These are phyloP conservation scores for Chrysanthemum makinoi DNA, from an alignment of 129 eudicot genomes.

Conservation along the genomic window DNA sequence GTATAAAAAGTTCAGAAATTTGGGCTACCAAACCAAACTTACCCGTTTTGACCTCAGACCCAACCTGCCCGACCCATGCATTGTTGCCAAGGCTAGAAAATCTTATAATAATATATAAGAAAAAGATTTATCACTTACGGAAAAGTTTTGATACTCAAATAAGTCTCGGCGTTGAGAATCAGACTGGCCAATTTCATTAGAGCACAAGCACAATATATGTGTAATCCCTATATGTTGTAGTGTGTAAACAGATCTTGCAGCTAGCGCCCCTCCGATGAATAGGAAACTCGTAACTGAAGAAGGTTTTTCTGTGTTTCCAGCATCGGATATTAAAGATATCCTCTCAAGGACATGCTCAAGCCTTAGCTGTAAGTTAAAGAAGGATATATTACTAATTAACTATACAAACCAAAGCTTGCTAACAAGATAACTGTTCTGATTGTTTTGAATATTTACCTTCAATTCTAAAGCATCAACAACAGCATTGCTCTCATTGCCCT, in stretches of 20 bases:
- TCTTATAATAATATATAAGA: neutral
- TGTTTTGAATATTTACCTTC: constrained; percentile 46
- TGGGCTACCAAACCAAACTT: neutral
- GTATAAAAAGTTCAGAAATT: neutral
- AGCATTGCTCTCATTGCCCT: constrained; percentile 73
- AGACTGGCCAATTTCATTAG: constrained; percentile 94
- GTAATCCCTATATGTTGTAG: constrained; percentile 90
- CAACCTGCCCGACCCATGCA: neutral
- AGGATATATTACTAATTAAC: constrained; percentile 3
- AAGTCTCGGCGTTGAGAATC: constrained; percentile 84
- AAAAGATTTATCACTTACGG: constrained; percentile 48
- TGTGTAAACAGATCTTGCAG: constrained; percentile 93
- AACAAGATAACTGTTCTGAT: neutral
- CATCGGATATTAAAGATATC: constrained; percentile 87
- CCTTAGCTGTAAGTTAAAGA: constrained; percentile 63
- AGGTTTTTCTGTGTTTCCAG: constrained; percentile 93
- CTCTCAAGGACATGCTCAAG: constrained; percentile 97
- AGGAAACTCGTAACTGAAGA: constrained; percentile 48
- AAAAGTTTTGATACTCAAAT: constrained; percentile 74
- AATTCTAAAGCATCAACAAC: constrained; percentile 95
- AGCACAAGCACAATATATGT: constrained; percentile 85
- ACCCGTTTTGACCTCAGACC: neutral
- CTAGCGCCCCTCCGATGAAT: constrained; percentile 94
- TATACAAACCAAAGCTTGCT: constrained; percentile 11
- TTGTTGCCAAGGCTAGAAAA: neutral